Conservation (phyloP, 108 stramenopile genomes). For the Schizochytrium sp. region DNA sequence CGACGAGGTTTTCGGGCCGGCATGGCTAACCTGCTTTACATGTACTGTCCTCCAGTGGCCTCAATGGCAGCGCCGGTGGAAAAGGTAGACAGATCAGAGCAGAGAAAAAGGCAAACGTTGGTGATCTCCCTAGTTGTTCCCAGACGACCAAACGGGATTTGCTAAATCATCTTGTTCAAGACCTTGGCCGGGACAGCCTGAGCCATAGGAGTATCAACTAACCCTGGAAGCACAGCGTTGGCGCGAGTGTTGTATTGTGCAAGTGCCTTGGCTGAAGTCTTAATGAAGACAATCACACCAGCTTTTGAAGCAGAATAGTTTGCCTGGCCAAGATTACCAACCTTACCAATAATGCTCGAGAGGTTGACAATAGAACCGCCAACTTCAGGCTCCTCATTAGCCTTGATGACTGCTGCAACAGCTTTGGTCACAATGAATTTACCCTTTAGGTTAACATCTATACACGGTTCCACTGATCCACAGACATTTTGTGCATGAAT, state of each 20-base stretch:
- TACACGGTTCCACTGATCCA: conserved; percentile 72
- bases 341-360: conserved; percentile 79
- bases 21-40: background rate
- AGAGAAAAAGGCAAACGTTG: conserved; percentile 77
- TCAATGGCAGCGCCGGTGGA: conserved; percentile 81
- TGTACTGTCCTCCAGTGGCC: conserved; percentile 74
- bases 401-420: conserved; percentile 68
- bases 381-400: background rate
- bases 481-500: conserved; percentile 75
- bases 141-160: conserved; percentile 86
- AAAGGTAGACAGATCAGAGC: conserved; percentile 77
- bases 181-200: conserved; percentile 79
- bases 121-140: conserved; percentile 91
- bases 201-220: conserved; percentile 89
- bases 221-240: conserved; percentile 89
- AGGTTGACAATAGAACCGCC: conserved; percentile 83
- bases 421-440: conserved; percentile 75
- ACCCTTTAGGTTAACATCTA: conserved; percentile 75
- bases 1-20: no score
- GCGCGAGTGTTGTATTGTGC: conserved; percentile 83
- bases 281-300: conserved; percentile 88
- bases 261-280: conserved; percentile 91
- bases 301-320: conserved; percentile 95
- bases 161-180: conserved; percentile 76
- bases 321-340: conserved; percentile 87